Conservation (phyloP, 192 early-diverging fungal genomes). For the Backusella circina region DNA sequence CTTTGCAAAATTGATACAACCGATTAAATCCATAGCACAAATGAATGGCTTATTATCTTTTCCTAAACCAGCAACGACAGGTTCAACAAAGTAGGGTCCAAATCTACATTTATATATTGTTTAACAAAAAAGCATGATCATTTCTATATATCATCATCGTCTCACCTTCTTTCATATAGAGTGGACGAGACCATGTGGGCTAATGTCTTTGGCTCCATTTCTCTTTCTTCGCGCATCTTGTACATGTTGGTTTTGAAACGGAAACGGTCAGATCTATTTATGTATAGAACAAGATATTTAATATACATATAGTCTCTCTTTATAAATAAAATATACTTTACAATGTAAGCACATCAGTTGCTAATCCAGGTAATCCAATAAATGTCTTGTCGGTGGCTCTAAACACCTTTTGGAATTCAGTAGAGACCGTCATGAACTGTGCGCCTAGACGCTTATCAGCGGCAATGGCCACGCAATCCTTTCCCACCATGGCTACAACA, state of each 20-base stretch:
- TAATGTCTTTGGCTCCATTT: conserved; percentile 92
- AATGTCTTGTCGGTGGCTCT: conserved; percentile 79
- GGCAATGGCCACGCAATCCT: conserved; percentile 98
- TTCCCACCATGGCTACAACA: conserved; percentile 96
- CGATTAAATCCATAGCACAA: conserved; percentile 92
- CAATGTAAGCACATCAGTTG: conserved; percentile 96
- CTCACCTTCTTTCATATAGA: conserved; percentile 86
- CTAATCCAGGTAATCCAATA: conserved; percentile 91
- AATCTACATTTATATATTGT: conserved; percentile 60
- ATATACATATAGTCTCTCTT: neutral
- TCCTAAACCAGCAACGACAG: conserved; percentile 92
- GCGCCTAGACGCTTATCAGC: conserved; percentile 92
- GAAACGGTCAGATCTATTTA: conserved; percentile 75
- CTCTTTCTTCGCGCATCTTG: conserved; percentile 91
- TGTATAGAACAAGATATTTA: neutral
- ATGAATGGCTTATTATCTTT: conserved; percentile 90
- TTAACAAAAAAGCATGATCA: too few relatives aligned
- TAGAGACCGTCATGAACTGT: conserved; percentile 90
- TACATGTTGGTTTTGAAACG: conserved; percentile 96
- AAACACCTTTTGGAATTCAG: conserved; percentile 95
- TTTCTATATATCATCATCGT: neutral
- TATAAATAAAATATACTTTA: conserved; percentile 38
- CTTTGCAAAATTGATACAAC: conserved; percentile 87
- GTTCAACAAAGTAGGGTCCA: conserved; percentile 93
- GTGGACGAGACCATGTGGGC: conserved; percentile 92